Percentiles rank a stretch among this genome's conserved stretches.
Conservation (phyloP, 495 filamentous ascomycete genomes). For the Stereocaulon alpinum region DNA sequence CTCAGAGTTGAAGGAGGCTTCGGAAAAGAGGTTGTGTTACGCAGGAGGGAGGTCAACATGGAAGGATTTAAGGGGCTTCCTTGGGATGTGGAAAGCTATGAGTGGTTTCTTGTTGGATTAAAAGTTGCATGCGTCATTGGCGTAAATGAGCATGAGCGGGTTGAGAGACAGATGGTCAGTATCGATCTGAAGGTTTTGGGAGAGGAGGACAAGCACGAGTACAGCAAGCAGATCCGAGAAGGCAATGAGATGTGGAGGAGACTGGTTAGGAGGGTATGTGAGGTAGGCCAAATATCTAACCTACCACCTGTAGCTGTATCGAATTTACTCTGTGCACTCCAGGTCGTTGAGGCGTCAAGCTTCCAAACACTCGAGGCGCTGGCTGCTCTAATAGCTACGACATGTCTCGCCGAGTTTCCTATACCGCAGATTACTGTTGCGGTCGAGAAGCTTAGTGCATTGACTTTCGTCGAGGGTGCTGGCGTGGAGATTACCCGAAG, state of each 20-base stretch:
- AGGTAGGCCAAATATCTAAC: background rate
- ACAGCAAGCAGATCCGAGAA: background rate
- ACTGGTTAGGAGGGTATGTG: conserved; percentile 13
- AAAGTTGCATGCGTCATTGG: conserved; percentile 38
- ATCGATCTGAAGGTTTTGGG: conserved; percentile 25
- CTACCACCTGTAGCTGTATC: background rate
- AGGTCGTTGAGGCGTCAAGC: conserved; percentile 42
- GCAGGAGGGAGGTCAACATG: background rate
- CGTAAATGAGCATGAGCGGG: conserved; percentile 47
- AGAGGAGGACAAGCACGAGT: background rate
- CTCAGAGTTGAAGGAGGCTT: conserved; percentile 20
- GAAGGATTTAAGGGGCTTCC: background rate
- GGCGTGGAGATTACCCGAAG: conserved; percentile 44
- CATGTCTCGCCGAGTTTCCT: conserved; percentile 41
- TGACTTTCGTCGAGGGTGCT: conserved; percentile 45
- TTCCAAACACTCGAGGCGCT: conserved; percentile 50
- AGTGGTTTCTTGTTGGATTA: conserved; percentile 13
- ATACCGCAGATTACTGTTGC: conserved; percentile 42
- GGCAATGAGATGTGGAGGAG: conserved; percentile 9
- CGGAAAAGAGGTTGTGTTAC: conserved; percentile 2
- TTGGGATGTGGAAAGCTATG: background rate
- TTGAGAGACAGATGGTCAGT: conserved; percentile 47
- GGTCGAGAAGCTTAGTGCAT: conserved; percentile 48
- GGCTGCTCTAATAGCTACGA: conserved; percentile 43
- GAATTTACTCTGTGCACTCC: background rate